A percentile compares a stretch with the other conserved stretches of the same genome.
Conservation (phyloP, 139 green algal species). For the Tetraselmis chui region DNA sequence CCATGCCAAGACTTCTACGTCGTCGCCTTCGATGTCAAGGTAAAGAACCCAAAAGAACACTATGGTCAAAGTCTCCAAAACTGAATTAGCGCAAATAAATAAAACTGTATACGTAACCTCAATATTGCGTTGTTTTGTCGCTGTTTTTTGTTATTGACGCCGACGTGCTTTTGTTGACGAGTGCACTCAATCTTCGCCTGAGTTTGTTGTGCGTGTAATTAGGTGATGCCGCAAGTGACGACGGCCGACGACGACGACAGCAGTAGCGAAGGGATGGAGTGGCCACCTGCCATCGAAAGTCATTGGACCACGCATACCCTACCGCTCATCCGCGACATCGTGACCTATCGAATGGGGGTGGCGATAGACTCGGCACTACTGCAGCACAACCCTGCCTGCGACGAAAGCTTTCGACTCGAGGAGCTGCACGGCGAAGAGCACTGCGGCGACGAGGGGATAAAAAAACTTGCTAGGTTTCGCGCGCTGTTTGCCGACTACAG, state of each 20-base stretch:
- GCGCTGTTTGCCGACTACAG: neutral
- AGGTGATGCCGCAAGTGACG: neutral
- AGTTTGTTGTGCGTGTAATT: too few relatives aligned
- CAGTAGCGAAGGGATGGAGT: neutral
- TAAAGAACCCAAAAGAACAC: too few relatives aligned
- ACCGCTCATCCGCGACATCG: neutral
- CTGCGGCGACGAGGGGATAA: neutral
- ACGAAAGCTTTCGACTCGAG: neutral
- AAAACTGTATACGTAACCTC: too few relatives aligned
- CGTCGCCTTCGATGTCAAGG: neutral
- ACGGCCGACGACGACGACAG: neutral
- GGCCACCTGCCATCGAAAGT: neutral
- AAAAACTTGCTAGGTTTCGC: neutral
- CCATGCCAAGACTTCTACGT: neutral
- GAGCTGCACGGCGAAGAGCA: neutral
- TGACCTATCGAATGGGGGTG: neutral
- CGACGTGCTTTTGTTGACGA: too few relatives aligned
- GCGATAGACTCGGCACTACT: neutral
- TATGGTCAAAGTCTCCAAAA: too few relatives aligned
- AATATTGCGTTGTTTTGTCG: too few relatives aligned
- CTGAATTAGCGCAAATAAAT: too few relatives aligned
- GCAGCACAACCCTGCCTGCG: neutral
- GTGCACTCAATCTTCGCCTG: too few relatives aligned
- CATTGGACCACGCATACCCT: neutral
- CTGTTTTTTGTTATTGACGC: too few relatives aligned